These are phyloP conservation scores for Ceratobasidium theobromae DNA, from an alignment of 1,284 basidiomycete species.

Conservation along the genomic window DNA sequence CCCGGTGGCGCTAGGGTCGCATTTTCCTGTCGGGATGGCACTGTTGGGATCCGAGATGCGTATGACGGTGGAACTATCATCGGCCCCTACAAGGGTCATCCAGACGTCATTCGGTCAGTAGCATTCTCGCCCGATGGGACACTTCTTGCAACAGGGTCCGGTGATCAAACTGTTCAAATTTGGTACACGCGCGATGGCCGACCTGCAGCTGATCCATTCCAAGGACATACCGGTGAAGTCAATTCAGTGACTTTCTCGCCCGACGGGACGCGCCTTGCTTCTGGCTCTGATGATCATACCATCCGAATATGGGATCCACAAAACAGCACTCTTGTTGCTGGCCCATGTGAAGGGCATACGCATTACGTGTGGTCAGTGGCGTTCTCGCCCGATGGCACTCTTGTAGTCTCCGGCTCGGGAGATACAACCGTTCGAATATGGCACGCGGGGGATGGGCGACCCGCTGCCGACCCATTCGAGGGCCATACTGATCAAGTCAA, in stretches of 20 bases:
- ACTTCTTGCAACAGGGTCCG: neutral
- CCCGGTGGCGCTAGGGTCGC: neutral
- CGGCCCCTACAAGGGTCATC: neutral
- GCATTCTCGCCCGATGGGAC: constrained; percentile 5
- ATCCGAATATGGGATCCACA: neutral
- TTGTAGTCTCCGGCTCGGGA: neutral
- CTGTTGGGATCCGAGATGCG: neutral
- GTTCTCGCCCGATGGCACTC: neutral
- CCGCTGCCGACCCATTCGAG: neutral
- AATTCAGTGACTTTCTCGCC: neutral
- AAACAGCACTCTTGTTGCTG: neutral
- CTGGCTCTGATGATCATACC: neutral
- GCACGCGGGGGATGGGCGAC: neutral
- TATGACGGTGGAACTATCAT: neutral
- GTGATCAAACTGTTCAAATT: neutral
- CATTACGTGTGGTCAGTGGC: neutral
- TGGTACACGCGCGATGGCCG: neutral
- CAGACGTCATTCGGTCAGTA: neutral
- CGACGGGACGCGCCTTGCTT: too few relatives aligned
- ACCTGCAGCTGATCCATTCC: neutral
- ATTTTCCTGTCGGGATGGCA: neutral
- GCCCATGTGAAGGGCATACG: neutral
- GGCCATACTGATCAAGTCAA: neutral
- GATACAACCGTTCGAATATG: neutral
- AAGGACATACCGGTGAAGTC: neutral